Evolutionary conservation across 2,329 filamentous ascomycete species (phyloP).

Genomic region (Fusarium caatingaense): DNA sequence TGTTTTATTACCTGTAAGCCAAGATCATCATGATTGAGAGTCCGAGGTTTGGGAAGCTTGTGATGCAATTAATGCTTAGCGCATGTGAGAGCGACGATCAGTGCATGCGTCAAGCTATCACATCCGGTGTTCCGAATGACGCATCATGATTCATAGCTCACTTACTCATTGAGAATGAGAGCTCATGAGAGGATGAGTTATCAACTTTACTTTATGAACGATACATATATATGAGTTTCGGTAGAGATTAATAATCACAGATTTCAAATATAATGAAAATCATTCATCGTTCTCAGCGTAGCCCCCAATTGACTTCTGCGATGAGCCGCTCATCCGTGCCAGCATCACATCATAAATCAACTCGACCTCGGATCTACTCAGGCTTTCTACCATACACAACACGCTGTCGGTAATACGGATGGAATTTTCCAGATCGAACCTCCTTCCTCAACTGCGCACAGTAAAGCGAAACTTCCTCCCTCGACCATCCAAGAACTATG

Average conservation of each 20-base stretch:
- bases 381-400: slow-evolving; percentile 45
- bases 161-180: background rate
- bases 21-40: slow-evolving; percentile 6
- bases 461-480: slow-evolving; percentile 50
- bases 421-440: slow-evolving; percentile 45
- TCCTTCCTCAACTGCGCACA: slow-evolving; percentile 51
- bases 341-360: background rate
- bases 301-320: background rate
- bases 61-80: background rate
- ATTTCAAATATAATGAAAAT: background rate
- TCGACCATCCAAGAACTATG: slow-evolving; percentile 52
- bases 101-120: no score
- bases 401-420: slow-evolving; percentile 47
- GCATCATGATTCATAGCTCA: background rate
- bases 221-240: background rate
- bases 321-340: background rate
- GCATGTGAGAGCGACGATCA: background rate
- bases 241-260: no score
- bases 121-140: background rate
- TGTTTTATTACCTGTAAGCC: background rate
- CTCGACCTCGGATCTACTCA: background rate
- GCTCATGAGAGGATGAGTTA: background rate
- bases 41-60: background rate
- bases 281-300: background rate
- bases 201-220: background rate